A percentile compares a stretch with the other conserved stretches of the same genome.
Conservation (phyloP, 495 filamentous ascomycete species). For the Parachaetomium inaequale region DNA sequence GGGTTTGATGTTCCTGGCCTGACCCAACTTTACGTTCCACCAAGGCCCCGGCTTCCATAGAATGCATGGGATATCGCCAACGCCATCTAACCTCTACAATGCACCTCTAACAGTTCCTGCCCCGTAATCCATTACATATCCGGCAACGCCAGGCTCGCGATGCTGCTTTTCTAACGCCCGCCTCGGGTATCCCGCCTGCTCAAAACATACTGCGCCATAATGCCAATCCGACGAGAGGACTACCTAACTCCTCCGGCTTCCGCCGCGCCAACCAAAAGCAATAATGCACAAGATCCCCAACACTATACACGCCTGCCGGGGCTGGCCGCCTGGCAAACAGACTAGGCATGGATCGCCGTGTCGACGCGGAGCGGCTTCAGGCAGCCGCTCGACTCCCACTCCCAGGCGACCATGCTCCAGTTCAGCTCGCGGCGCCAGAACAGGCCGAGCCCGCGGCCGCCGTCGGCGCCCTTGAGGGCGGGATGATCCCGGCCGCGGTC, state of each 20-base stretch:
- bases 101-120: background rate
- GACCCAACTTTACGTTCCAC: no score
- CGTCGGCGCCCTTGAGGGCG: constrained; percentile 34
- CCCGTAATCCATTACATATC: background rate
- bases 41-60: background rate
- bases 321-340: background rate
- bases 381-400: constrained; percentile 55
- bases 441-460: constrained; percentile 67
- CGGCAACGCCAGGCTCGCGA: constrained; percentile 10
- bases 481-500: constrained; percentile 41
- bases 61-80: constrained; percentile 1
- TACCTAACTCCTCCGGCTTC: constrained; percentile 49
- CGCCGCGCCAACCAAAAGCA: constrained; percentile 35
- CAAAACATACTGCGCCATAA: constrained; percentile 31
- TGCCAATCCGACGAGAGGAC: constrained; percentile 39
- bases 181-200: constrained; percentile 15
- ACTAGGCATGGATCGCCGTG: constrained; percentile 38
- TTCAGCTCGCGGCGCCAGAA: constrained; percentile 93
- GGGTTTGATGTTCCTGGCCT: no score
- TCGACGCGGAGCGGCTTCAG: constrained; percentile 35
- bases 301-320: constrained; percentile 1
- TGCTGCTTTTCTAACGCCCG: constrained; percentile 27
- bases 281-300: constrained; percentile 9
- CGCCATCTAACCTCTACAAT: constrained; percentile 13
- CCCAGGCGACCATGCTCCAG: constrained; percentile 85